phyloP scores from a whole-genome alignment of 495 filamentous ascomycete genomes.

The Cercophora samala region DNA sequence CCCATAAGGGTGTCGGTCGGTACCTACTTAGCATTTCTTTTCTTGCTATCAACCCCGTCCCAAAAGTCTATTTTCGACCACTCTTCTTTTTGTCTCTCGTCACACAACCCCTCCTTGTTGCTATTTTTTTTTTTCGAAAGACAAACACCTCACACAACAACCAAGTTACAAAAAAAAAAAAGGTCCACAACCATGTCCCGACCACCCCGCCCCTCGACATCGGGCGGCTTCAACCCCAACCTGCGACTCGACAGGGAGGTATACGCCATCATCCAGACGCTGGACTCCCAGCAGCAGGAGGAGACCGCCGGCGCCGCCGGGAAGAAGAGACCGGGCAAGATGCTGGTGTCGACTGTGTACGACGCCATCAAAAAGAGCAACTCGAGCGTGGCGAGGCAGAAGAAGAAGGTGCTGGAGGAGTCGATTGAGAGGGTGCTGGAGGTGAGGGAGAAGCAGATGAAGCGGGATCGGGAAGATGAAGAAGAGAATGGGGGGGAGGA shows the following conservation, averaged over 20 bases:
- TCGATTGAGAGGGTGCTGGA: constrained; percentile 82
- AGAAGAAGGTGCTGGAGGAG: constrained; percentile 75
- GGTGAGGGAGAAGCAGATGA: constrained; percentile 64
- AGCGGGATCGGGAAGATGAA: constrained; percentile 34
- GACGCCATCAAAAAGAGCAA: constrained; percentile 78
- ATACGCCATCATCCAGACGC: constrained; percentile 72
- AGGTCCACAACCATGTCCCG: background rate
- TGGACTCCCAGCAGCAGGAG: constrained; percentile 36
- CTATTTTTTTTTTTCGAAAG: no score
- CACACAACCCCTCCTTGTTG: no score
- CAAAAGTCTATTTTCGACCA: no score
- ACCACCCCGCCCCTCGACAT: background rate
- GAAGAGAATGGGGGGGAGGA: constrained; percentile 53
- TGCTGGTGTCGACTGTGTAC: constrained; percentile 65
- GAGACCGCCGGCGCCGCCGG: constrained; percentile 37
- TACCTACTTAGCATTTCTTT: no score
- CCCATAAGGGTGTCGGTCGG: no score
- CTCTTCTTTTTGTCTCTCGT: no score
- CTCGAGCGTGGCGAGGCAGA: constrained; percentile 74
- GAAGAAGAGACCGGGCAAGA: constrained; percentile 17
- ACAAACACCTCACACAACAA: no score
- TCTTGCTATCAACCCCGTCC: no score
- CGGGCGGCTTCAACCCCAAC: constrained; percentile 21
- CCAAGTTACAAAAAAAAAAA: no score
- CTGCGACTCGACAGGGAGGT: constrained; percentile 47